Conservation (phyloP, 352 stramenopile species). For the Pseudoperonospora humuli region DNA sequence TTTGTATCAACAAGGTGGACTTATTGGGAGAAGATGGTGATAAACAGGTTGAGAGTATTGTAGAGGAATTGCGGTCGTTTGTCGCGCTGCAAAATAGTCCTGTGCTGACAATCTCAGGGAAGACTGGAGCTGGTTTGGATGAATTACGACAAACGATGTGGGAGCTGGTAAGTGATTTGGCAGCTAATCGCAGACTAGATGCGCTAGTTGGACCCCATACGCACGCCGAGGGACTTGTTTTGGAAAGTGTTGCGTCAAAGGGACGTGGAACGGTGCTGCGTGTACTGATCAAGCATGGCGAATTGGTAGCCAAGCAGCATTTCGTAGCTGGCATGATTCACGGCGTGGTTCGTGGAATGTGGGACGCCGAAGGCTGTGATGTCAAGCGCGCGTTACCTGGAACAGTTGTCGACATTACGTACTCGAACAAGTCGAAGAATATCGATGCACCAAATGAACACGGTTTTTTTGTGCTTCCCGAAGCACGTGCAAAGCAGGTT, state of each 20-base stretch:
- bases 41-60: conserved; percentile 36
- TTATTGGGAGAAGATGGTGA: conserved; percentile 24
- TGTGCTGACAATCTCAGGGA: conserved; percentile 74
- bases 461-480: conserved; percentile 63
- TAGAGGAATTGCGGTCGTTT: conserved; percentile 60
- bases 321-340: conserved; percentile 85
- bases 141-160: conserved; percentile 36
- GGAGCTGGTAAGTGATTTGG: conserved; percentile 26
- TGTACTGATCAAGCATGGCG: conserved; percentile 63
- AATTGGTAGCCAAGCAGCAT: conserved; percentile 57
- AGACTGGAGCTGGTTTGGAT: conserved; percentile 46
- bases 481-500: conserved; percentile 56
- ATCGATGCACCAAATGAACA: conserved; percentile 78
- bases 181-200: conserved; percentile 26
- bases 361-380: conserved; percentile 48
- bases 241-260: conserved; percentile 63
- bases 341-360: conserved; percentile 56
- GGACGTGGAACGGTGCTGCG: conserved; percentile 62
- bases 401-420: conserved; percentile 74
- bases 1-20: conserved; percentile 88
- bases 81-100: conserved; percentile 71
- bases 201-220: conserved; percentile 31
- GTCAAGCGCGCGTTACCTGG: conserved; percentile 45
- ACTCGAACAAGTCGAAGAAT: conserved; percentile 75
- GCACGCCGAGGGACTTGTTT: conserved; percentile 51